A percentile compares a stretch with the other conserved stretches of the same genome.
Evolutionary conservation across 352 stramenopile species (phyloP).

Genomic region (Pythium dissimile): DNA sequence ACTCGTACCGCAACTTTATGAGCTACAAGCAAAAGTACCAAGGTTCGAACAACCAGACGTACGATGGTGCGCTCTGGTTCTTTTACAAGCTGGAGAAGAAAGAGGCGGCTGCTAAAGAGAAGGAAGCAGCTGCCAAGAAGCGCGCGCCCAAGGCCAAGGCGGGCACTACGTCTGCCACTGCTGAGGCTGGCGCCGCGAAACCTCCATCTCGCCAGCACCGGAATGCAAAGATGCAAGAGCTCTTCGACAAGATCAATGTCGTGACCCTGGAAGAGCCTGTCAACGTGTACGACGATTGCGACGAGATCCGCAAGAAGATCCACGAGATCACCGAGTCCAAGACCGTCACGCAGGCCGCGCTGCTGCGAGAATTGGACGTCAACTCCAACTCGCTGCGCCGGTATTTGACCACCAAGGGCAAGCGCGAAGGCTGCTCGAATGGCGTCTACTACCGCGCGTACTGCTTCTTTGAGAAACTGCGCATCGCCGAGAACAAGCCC

Average conservation of each 20-base stretch:
- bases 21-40: conserved; percentile 39
- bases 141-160: conserved; percentile 6
- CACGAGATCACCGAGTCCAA: conserved; percentile 35
- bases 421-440: conserved; percentile 45
- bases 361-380: conserved; percentile 34
- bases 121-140: conserved; percentile 20
- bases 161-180: not conserved
- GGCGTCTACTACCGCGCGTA: conserved; percentile 46
- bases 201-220: conserved; percentile 16
- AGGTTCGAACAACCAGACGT: conserved; percentile 40
- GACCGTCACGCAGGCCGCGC: conserved; percentile 32
- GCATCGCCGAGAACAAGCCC: conserved; percentile 32
- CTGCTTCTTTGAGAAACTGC: conserved; percentile 55
- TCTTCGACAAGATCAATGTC: conserved; percentile 33
- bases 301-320: conserved; percentile 51
- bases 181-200: conserved; percentile 23
- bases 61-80: conserved; percentile 34
- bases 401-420: conserved; percentile 43
- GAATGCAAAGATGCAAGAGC: conserved; percentile 25
- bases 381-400: conserved; percentile 49
- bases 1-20: conserved; percentile 54
- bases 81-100: conserved; percentile 38
- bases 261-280: conserved; percentile 37
- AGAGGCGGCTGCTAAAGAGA: not conserved
- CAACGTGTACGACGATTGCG: conserved; percentile 52